Conservation (phyloP, 441 rosid species). For the Erysimum pusillum region DNA sequence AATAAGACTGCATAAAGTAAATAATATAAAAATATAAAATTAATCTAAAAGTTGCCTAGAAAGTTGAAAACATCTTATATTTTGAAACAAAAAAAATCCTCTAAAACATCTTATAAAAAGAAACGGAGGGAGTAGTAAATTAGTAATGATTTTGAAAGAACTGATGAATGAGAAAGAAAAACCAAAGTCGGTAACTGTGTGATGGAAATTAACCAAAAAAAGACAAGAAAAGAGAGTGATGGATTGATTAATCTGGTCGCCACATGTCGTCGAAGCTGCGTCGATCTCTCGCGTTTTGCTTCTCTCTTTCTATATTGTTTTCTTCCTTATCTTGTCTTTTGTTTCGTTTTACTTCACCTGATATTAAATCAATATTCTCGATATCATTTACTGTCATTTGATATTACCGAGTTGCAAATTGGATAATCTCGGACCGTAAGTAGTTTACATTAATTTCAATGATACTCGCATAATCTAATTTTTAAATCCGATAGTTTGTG, state of each 20-base stretch:
- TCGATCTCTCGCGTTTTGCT: conserved; percentile 44
- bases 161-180: not conserved
- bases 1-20: too few relatives aligned
- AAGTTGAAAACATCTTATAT: too few relatives aligned
- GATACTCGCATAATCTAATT: too few relatives aligned
- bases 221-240: conserved; percentile 10
- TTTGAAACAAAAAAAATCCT: too few relatives aligned
- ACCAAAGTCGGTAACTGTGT: not conserved
- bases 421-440: too few relatives aligned
- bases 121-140: too few relatives aligned
- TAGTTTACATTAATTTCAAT: too few relatives aligned
- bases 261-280: conserved; percentile 32
- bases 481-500: too few relatives aligned
- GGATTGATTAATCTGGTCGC: conserved; percentile 8
- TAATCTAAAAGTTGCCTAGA: too few relatives aligned
- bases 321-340: conserved; percentile 34
- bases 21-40: too few relatives aligned
- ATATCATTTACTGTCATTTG: not conserved
- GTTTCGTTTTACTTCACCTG: not conserved
- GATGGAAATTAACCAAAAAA: too few relatives aligned
- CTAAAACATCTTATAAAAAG: too few relatives aligned
- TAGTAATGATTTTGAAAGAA: not conserved
- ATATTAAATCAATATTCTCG: not conserved
- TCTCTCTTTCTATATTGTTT: conserved; percentile 15
- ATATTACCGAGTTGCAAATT: not conserved